These are phyloP conservation scores for Trichaptum fuscoviolaceum DNA, from an alignment of 768 basidiomycete species.

Conservation along the genomic window DNA sequence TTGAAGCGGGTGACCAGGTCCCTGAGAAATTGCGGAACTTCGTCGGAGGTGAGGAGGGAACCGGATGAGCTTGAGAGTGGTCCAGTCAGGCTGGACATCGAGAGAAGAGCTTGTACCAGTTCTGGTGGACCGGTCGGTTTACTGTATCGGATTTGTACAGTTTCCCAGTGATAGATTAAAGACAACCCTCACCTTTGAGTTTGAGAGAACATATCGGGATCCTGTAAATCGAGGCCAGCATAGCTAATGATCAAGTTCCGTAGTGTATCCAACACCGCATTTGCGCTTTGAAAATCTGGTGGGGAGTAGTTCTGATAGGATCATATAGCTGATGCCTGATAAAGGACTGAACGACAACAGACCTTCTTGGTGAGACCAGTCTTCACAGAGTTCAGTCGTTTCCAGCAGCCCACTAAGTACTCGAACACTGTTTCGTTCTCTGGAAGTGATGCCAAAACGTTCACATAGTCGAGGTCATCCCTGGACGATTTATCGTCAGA, in stretches of 20 bases:
- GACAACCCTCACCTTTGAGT: conserved; percentile 55
- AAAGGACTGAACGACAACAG: conserved; percentile 5
- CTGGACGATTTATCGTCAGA: conserved; percentile 28
- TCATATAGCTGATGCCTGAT: not conserved
- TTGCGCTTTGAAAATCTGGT: conserved; percentile 56
- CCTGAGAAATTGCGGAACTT: conserved; percentile 75
- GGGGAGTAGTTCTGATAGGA: conserved; percentile 50
- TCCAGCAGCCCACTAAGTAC: conserved; percentile 90
- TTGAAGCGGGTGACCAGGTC: conserved; percentile 82
- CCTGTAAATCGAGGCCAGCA: conserved; percentile 82
- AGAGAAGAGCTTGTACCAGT: conserved; percentile 75
- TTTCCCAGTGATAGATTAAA: conserved; percentile 1
- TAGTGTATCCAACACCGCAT: conserved; percentile 62
- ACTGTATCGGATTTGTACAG: conserved; percentile 28
- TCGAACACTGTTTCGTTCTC: conserved; percentile 78
- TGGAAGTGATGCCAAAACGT: conserved; percentile 74
- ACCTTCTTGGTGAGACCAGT: conserved; percentile 62
- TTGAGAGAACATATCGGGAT: conserved; percentile 93
- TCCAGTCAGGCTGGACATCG: conserved; percentile 61
- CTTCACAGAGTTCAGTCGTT: conserved; percentile 60
- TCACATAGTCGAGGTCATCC: conserved; percentile 69
- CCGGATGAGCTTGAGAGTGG: conserved; percentile 52
- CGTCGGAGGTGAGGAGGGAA: conserved; percentile 53
- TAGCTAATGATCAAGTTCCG: conserved; percentile 86
- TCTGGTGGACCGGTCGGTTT: conserved; percentile 74